Conservation (phyloP, 495 filamentous ascomycete species). For the Xylaria nigripes region DNA sequence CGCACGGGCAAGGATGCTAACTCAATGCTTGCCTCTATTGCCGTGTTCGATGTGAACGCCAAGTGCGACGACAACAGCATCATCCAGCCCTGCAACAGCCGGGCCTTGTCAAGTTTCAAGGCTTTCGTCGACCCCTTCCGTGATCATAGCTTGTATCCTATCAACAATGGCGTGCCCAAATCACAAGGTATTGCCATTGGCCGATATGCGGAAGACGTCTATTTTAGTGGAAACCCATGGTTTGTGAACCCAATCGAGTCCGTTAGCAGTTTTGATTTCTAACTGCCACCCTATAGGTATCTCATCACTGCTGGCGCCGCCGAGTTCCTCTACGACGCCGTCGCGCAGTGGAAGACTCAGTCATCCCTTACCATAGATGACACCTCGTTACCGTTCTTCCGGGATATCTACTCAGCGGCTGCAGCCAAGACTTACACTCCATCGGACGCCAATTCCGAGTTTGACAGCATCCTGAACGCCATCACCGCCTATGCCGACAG, state of each 20-base stretch:
- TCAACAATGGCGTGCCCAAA: constrained; percentile 36
- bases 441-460: constrained; percentile 25
- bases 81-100: constrained; percentile 43
- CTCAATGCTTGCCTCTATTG: constrained; percentile 38
- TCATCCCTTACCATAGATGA: constrained; percentile 37
- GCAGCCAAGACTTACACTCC: constrained; percentile 24
- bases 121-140: constrained; percentile 42
- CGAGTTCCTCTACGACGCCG: constrained; percentile 54
- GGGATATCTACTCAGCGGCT: constrained; percentile 38
- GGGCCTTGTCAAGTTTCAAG: constrained; percentile 44
- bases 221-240: constrained; percentile 41
- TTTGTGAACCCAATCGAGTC: not conserved
- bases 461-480: constrained; percentile 39
- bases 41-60: constrained; percentile 42
- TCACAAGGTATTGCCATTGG: constrained; percentile 50
- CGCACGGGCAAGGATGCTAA: constrained; percentile 43
- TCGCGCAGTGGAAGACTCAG: constrained; percentile 46
- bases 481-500: constrained; percentile 54
- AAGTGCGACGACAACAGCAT: constrained; percentile 42
- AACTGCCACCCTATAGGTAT: constrained; percentile 1
- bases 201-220: constrained; percentile 54
- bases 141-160: constrained; percentile 34
- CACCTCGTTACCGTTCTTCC: constrained; percentile 45
- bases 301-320: constrained; percentile 47
- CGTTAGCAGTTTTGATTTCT: not conserved